Base-by-base conservation (phyloP, 176 grass and related monocot species). In the Oryza coarctata region DNA sequence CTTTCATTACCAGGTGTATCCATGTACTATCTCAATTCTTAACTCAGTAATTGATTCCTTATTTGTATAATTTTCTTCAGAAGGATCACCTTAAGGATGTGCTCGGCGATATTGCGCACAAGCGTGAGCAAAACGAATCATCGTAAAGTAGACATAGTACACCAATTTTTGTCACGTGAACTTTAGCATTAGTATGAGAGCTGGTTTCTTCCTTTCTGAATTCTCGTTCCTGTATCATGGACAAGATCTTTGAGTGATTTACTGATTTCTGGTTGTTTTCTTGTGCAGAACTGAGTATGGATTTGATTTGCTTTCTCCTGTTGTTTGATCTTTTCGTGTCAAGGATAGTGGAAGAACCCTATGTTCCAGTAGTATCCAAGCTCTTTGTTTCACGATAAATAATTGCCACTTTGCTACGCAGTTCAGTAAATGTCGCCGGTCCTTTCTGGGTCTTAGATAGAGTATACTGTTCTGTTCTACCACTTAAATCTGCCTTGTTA, bases 31-130 rank as follows among this genome's bases (percentile, higher is more conserved):
- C 4, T 47, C 75, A 76, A 61, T 27, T 71, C 47, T 47, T 78
- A 72, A 65, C 27, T 66, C 47, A 31, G 20, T 74, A 22, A 0
- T 9, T 79, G 49, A 60, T 17, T 76, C 68, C 11, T 58, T 49
- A 2, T 66, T 80, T 22, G 61, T 14, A 32, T 64, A 30, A 45
- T 85, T 71, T 79, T 75, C 38, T 90, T 77, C 91, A 99, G 97
- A 95, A 99, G 28, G 93, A 91, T 63, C 93, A 99, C 35, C 93
- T 99, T 35, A 92, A 89, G 84, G 89, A 90, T 68, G 34, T 99
- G 67, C 85, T 99, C 12, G 34, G 49, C 2, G 92, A 90, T 60
- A 55, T 88, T 61, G 58, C 71, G 28, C 68, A 79, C 30, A 89
- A 87, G 71, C 22, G 68, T 12, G 75, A 80, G 27, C 74, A 92